Evolutionary conservation across 1,284 basidiomycete genomes (phyloP), one percentile per base, ranked within the genome.

Genomic region (Acaromyces ingoldii): DNA sequence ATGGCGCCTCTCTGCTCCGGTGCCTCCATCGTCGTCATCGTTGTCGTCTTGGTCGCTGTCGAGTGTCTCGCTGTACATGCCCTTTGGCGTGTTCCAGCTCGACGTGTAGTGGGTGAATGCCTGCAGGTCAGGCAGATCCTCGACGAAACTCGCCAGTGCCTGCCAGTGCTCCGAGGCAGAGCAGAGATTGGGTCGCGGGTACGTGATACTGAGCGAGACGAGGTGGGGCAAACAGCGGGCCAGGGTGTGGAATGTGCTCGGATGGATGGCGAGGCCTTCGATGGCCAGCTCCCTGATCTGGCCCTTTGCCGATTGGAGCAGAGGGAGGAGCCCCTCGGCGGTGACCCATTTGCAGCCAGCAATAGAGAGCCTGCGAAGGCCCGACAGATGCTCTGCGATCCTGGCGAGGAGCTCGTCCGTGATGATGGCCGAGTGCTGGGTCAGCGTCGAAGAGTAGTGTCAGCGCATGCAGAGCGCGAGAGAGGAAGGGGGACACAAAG

Each of bases 341-440:
- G 60, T 66, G 26, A 74, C 63, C 9, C 55, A 54, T 43, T 67
- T 62, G 54, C 65, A 70, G 7, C 71, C 71, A 4, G 62, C 67
- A 2, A 74, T 51, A 11, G 63, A 61, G 7, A 73, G 51, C 17
- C 62, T 44, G 17, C 48, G 51, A 6, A 73, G 49, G 6, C 51
- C 41, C 26, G 51, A 45, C 5, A 69, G 54, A 17, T 63, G 51
- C 4, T 58, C 60, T 2, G 66, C 63, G 1, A 67, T 24, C 1
- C 55, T 60, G 25, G 45, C 41, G 6, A 72, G 48, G 1, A 55
- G 48, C 1, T 51, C 57, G 47, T 72, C 69, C 2, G 58, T 66
- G 19, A 72, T 49, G 17, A 64, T 46, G 4, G 68, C 36, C 17
- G 68, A 69, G 36, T 67, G 60, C 36, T 67, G 40, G n/a, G n/a